Conservation (phyloP, 2,329 filamentous ascomycete genomes). For the Xylaria arbuscula region DNA sequence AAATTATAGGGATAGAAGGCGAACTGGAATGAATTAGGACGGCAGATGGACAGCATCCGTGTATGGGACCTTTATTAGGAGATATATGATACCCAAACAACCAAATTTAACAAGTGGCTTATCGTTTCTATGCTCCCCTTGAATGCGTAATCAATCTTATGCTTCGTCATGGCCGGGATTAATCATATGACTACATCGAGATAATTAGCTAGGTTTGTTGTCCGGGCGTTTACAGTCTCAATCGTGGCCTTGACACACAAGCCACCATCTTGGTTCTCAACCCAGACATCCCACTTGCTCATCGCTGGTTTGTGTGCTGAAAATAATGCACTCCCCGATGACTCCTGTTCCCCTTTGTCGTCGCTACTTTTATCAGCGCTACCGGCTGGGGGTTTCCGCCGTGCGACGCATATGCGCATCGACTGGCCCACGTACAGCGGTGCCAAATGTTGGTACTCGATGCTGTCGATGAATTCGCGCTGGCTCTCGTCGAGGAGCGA, state of each 20-base stretch:
- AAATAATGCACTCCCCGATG: conserved; percentile 46
- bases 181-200: no score
- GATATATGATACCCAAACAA: conserved; percentile 28
- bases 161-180: neutral
- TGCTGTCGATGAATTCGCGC: conserved; percentile 57
- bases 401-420: conserved; percentile 75
- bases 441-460: conserved; percentile 84
- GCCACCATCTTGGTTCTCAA: conserved; percentile 69
- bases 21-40: neutral
- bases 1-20: neutral
- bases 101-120: neutral
- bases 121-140: neutral
- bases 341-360: conserved; percentile 50
- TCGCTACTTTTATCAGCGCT: conserved; percentile 40
- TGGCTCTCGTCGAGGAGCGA: conserved; percentile 53
- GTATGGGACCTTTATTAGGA: conserved; percentile 11
- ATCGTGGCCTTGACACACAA: conserved; percentile 71
- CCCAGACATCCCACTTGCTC: conserved; percentile 70
- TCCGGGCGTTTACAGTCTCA: conserved; percentile 14
- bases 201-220: no score
- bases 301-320: neutral
- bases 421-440: conserved; percentile 81
- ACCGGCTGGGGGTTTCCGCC: conserved; percentile 48
- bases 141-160: neutral
- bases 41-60: conserved; percentile 9